These are phyloP conservation scores for Pleurozium schreberi DNA, from an alignment of 225 moss, liverwort and hornwort species.

Conservation along the genomic window DNA sequence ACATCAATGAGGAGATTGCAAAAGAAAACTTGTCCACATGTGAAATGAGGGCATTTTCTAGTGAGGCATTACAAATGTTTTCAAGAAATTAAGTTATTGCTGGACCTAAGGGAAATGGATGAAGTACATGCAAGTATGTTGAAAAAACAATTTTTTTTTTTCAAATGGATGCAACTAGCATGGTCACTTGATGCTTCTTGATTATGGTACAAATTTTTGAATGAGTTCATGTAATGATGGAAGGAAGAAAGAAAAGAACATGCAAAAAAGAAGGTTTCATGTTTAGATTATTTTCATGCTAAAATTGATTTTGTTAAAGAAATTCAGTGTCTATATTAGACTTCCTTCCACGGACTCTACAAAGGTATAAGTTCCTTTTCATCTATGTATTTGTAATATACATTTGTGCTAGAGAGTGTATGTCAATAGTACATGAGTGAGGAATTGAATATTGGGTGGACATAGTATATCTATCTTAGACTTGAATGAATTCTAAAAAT, in stretches of 20 bases:
- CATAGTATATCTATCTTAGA: neutral
- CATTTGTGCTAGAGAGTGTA: fast-evolving
- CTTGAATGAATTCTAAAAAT: neutral
- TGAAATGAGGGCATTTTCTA: no score
- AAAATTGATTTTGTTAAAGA: neutral
- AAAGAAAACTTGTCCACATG: fast-evolving
- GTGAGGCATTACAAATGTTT: fast-evolving
- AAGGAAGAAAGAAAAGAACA: neutral
- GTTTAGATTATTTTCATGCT: fast-evolving
- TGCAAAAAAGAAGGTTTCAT: neutral
- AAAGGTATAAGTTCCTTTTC: no score
- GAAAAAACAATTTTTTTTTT: no score
- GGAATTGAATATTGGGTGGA: neutral
- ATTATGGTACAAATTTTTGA: neutral
- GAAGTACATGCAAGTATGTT: neutral
- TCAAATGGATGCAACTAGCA: neutral
- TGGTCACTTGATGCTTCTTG: neutral
- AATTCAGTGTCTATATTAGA: no score
- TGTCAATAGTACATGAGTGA: neutral
- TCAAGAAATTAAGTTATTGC: neutral
- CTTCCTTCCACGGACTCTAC: fast-evolving
- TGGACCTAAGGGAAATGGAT: fast-evolving
- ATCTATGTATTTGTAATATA: neutral
- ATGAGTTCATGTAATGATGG: neutral
- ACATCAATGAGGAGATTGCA: no score